A percentile compares a stretch with the other conserved stretches of the same genome.
Conservation (phyloP, 2,329 filamentous ascomycete genomes). For the Lizonia empirigonia region DNA sequence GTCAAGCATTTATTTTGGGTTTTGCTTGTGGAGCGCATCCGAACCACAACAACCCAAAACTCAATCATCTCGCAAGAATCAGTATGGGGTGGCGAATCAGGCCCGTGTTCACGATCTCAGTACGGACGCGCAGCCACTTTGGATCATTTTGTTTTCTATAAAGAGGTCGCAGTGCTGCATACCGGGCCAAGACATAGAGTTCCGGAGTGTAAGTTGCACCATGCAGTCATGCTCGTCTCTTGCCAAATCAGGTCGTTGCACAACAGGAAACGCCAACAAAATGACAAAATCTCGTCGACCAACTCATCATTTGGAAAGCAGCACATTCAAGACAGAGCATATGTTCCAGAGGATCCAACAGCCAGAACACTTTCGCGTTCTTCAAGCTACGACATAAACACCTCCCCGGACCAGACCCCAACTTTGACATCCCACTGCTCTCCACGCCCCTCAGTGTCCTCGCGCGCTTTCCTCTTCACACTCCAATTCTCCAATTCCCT, state of each 20-base stretch:
- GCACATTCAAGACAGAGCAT: too few species aligned
- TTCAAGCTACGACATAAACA: not conserved
- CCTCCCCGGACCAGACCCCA: slow-evolving; percentile 5
- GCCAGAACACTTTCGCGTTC: not conserved
- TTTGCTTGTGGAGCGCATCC: too few species aligned
- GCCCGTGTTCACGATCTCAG: too few species aligned
- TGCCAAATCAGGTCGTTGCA: not conserved
- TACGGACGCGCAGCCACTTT: too few species aligned
- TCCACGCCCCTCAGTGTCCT: not conserved
- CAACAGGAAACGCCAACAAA: not conserved
- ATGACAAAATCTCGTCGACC: not conserved
- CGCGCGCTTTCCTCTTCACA: not conserved
- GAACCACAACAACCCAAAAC: too few species aligned
- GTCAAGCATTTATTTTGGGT: too few species aligned
- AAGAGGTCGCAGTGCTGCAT: too few species aligned
- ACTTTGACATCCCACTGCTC: not conserved
- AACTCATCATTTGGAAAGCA: too few species aligned
- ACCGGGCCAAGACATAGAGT: not conserved
- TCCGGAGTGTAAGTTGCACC: not conserved
- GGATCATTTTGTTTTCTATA: too few species aligned
- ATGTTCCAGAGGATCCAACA: too few species aligned
- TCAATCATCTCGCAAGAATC: too few species aligned
- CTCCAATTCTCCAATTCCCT: not conserved
- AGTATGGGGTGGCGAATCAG: too few species aligned
- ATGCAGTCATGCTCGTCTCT: not conserved